Percentiles rank a stretch among this genome's conserved stretches.
Evolutionary conservation across 257 asterid species (phyloP).

Genomic region (Catharanthus roseus): DNA sequence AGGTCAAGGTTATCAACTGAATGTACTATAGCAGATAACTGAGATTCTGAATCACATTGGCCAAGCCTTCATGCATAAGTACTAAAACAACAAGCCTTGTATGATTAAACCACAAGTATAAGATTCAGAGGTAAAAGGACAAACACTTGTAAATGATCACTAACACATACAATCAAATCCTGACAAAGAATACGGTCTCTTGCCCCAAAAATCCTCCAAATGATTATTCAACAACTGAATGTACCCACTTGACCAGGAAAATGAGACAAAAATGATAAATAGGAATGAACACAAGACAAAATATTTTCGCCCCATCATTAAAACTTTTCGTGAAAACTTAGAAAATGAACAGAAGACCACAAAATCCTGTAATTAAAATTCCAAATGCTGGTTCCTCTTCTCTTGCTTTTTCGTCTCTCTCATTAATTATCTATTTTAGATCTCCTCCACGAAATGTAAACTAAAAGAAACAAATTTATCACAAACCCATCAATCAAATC

Average conservation of each 20-base stretch:
- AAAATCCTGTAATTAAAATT: not conserved
- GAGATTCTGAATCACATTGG: not conserved
- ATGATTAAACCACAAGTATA: not conserved
- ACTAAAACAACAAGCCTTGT: not conserved
- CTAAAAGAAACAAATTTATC: not conserved
- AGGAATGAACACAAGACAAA: too few species aligned
- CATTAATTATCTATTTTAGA: not conserved
- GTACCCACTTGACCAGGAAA: constrained; percentile 1
- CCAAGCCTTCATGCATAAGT: not conserved
- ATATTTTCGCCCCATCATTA: not conserved
- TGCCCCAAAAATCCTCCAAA: not conserved
- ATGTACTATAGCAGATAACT: not conserved
- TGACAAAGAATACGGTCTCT: not conserved
- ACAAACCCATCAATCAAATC: constrained; percentile 11
- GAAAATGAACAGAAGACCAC: not conserved
- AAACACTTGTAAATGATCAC: not conserved
- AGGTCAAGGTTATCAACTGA: not conserved
- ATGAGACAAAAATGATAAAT: not conserved
- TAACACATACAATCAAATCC: not conserved
- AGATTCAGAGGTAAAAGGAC: not conserved
- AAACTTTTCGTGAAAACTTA: not conserved
- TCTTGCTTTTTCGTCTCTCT: not conserved
- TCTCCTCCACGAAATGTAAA: constrained; percentile 3
- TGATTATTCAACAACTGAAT: not conserved
- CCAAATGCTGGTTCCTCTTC: not conserved